Conservation (phyloP, 2,329 filamentous ascomycete species). For the Botryotinia globosa region DNA sequence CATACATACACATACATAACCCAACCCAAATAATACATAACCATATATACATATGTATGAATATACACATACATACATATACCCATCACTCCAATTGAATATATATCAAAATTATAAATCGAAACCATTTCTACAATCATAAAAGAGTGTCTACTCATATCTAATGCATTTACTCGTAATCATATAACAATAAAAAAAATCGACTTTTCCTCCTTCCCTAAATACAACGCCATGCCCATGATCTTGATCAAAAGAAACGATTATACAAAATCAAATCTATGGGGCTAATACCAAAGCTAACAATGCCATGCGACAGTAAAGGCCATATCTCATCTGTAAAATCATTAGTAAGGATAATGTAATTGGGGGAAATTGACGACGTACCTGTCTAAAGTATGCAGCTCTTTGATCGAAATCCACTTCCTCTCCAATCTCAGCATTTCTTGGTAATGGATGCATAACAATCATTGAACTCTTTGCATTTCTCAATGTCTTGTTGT, state of each 20-base stretch:
- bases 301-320: slow-evolving; percentile 97
- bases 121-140: slow-evolving; percentile 12
- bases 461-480: slow-evolving; percentile 93
- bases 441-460: slow-evolving; percentile 91
- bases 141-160: slow-evolving; percentile 11
- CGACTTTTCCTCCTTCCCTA: background rate
- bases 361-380: slow-evolving; percentile 40
- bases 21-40: background rate
- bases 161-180: slow-evolving; percentile 10
- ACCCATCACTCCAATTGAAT: slow-evolving; percentile 12
- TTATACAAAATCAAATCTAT: slow-evolving; percentile 22
- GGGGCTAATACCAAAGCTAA: slow-evolving; percentile 83
- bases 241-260: background rate
- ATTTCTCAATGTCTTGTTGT: slow-evolving; percentile 84
- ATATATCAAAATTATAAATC: background rate
- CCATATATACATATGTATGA: background rate
- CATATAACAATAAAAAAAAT: background rate
- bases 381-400: slow-evolving; percentile 98
- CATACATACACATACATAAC: slow-evolving; percentile 1
- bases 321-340: slow-evolving; percentile 86
- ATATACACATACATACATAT: background rate
- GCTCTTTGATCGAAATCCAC: slow-evolving; percentile 96
- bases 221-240: background rate
- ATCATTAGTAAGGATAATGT: background rate
- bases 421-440: slow-evolving; percentile 90